A percentile compares a stretch with the other conserved stretches of the same genome.
These are phyloP conservation scores for Sugiyamaella chiloensis DNA, from an alignment of 805 yeast genomes.

Conservation along the genomic window DNA sequence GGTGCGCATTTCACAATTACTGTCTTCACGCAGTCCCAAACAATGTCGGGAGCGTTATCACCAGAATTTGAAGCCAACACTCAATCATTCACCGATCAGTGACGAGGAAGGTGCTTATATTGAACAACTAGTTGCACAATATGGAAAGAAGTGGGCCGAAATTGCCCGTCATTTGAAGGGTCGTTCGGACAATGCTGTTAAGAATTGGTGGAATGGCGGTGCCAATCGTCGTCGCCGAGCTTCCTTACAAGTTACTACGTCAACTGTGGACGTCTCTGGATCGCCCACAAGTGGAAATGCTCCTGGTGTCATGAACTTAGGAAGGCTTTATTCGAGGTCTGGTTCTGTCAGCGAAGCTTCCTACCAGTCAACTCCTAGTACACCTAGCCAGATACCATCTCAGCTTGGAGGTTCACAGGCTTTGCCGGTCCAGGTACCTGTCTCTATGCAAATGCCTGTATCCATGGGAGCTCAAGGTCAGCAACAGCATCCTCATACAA, in stretches of 20 bases:
- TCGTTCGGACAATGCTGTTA: constrained; percentile 84
- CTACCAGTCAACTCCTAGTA: too few relatives aligned
- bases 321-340: background rate
- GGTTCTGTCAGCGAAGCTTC: background rate
- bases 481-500: too few relatives aligned
- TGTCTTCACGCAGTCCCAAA: constrained; percentile 80
- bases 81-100: constrained; percentile 78
- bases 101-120: constrained; percentile 79
- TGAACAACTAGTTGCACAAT: constrained; percentile 70
- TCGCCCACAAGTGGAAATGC: constrained; percentile 2
- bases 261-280: constrained; percentile 1
- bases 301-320: constrained; percentile 6
- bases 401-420: too few relatives aligned
- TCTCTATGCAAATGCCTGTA: too few relatives aligned
- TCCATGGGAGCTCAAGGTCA: too few relatives aligned
- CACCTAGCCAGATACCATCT: too few relatives aligned
- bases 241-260: constrained; percentile 20
- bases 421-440: too few relatives aligned
- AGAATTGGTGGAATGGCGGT: constrained; percentile 97
- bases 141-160: constrained; percentile 93
- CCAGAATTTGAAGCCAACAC: constrained; percentile 81
- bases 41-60: constrained; percentile 91
- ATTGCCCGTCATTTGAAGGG: constrained; percentile 86
- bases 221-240: constrained; percentile 67
- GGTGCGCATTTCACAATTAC: constrained; percentile 75